Conservation (phyloP, 1,284 basidiomycete genomes). For the Puccinia polysora region DNA sequence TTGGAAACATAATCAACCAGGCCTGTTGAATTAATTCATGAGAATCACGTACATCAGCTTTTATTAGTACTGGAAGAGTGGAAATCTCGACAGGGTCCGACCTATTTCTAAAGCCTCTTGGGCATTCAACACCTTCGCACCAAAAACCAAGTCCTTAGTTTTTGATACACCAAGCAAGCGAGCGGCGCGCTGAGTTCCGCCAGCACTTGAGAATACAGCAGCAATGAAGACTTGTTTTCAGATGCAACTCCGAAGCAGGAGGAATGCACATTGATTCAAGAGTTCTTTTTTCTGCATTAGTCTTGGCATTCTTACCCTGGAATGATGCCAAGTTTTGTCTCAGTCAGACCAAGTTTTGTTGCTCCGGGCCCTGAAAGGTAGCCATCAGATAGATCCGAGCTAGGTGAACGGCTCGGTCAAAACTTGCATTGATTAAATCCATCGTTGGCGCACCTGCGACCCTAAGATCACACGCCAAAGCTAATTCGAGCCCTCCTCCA, state of each 20-base stretch:
- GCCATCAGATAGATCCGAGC: neutral
- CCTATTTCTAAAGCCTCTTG: conserved; percentile 71
- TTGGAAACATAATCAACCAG: conserved; percentile 72
- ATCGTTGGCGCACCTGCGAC: conserved; percentile 72
- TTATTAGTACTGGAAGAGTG: conserved; percentile 5
- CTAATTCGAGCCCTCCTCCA: conserved; percentile 82
- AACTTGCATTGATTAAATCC: too few relatives aligned
- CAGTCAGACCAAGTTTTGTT: conserved; percentile 74
- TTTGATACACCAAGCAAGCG: conserved; percentile 73
- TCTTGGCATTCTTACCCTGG: conserved; percentile 59
- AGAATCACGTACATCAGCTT: neutral
- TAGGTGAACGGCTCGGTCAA: conserved; percentile 1
- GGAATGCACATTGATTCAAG: too few relatives aligned
- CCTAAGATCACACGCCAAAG: conserved; percentile 79
- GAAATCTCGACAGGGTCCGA: conserved; percentile 55
- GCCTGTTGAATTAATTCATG: conserved; percentile 56
- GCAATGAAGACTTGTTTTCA: conserved; percentile 6
- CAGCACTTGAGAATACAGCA: conserved; percentile 57
- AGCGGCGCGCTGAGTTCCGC: conserved; percentile 80
- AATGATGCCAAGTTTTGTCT: conserved; percentile 82
- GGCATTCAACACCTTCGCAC: conserved; percentile 64
- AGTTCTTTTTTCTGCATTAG: too few relatives aligned
- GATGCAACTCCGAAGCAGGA: too few relatives aligned
- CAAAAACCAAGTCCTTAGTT: conserved; percentile 83
- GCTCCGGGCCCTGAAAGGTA: conserved; percentile 59